Evolutionary conservation across 192 early-diverging fungal species (phyloP).

Genomic region (Kappamyces sp.): DNA sequence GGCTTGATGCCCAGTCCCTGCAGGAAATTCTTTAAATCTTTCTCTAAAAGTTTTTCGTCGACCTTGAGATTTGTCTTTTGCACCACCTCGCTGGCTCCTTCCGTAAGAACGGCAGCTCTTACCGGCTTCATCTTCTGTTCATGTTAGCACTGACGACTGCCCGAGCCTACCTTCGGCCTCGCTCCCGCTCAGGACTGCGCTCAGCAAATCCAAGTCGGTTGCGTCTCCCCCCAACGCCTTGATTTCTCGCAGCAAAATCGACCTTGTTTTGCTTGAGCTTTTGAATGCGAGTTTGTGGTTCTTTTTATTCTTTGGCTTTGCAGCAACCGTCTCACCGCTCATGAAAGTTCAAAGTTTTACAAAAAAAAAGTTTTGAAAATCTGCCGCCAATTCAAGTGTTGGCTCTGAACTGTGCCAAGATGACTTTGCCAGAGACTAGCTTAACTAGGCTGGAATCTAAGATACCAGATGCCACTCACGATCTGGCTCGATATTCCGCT

Average conservation of each 20-base stretch:
- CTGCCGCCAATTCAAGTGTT: no score
- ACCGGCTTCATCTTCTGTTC: slow-evolving; percentile 19
- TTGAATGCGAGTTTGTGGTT: background rate
- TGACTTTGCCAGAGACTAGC: no score
- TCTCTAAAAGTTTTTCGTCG: slow-evolving; percentile 17
- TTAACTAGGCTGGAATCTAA: no score
- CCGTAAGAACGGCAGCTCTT: slow-evolving; percentile 13
- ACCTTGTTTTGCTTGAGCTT: background rate
- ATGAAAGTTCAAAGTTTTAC: no score
- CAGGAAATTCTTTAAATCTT: background rate
- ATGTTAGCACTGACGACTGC: background rate
- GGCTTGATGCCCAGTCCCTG: background rate
- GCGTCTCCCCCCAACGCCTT: slow-evolving; percentile 55
- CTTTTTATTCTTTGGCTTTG: background rate
- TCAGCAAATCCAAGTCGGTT: slow-evolving; percentile 52
- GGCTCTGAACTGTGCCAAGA: no score
- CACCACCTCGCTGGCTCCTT: slow-evolving; percentile 21
- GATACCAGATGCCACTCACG: no score
- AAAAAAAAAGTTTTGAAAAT: no score
- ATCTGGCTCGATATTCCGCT: no score
- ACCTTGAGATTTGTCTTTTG: slow-evolving; percentile 16
- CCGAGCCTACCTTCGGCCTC: slow-evolving; percentile 26
- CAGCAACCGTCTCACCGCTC: background rate
- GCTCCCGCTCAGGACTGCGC: slow-evolving; percentile 43
- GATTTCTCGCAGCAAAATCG: slow-evolving; percentile 55